Base-by-base conservation (phyloP, 345 rosid species). In the Combretum micranthum region DNA sequence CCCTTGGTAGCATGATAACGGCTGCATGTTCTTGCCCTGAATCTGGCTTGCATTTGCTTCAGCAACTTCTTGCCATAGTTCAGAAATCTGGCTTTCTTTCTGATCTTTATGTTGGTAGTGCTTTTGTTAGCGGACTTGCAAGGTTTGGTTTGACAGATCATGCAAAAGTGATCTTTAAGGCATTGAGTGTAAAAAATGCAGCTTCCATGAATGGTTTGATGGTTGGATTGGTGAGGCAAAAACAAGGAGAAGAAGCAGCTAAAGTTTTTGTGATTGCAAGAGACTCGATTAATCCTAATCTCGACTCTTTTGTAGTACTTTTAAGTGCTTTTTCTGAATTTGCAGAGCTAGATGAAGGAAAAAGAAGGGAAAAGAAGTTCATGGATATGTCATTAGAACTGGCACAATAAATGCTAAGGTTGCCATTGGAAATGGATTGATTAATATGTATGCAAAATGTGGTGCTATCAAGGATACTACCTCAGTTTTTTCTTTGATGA, bases 371-470 rank as follows among this genome's bases (percentile, higher is more conserved):
- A 80, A 73, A 76, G 95, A 82, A 79, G 86, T 88, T 64, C 98
- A 91, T 64, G 95, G 85, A 56, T 66, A 75, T 77, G 69, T 74
- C n/a, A 61, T 76, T 15, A 79, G 90, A 54, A 73, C 73, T 25
- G 88, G 85, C 47, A 72, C 84, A 64, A 67, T 57, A 57, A 75
- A 76, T 32, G 44, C 23, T 8, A 73, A 73, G 71, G 77, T 78
- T 61, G 75, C 84, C 14, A 62, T 88, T 64, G 96, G 86, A 39
- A 91, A 91, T 74, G 92, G 88, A 32, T 87, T 91, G 56, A 75
- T 86, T 56, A 88, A 81, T 68, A 84, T 91, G 98, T 86, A 91
- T 72, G 85, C 96, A 51, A 91, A 88, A 66, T 85, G 90, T 61
- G 79, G 86, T 59, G 72, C 80, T 55, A 69, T 86, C 55, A 53